Base-by-base conservation (phyloP, 352 stramenopile genomes). In the Nothophytophthora sp. region DNA sequence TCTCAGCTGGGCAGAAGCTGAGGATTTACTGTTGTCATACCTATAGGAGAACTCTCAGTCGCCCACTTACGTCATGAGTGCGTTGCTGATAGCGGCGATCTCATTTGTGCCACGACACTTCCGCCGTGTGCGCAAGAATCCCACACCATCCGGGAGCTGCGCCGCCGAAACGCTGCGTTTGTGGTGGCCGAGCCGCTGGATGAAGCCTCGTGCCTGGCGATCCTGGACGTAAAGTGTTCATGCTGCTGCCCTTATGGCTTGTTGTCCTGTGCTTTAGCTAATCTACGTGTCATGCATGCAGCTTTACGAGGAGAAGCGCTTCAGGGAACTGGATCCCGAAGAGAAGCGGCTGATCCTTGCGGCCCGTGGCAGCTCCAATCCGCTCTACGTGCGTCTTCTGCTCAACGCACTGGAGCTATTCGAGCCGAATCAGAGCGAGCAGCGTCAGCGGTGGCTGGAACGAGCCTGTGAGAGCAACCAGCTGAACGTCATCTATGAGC, bases 141-240 rank as follows among this genome's bases (percentile, higher is more conserved):
- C 2, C 79, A 86, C 42, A 88, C 76, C 0, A 85, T 92, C 18
- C 74, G 77, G 13, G 83, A 94, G 25, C 54, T 94, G n/a, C 69
- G 75, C 20, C 66, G 83, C 3, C 74, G 81, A 4, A 81, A 74
- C 12, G 67, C 81, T 3, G 69, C 44, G 13, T 91, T 90, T 46
- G 41, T 94, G n/a, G 63, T 82, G 5, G 72, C 74, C 5, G 83
- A 94, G 43, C 72, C 83, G 0, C 67, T 94, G 19, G 76, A 91
- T 35, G 75, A 91, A 11, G 15, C 32, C 8, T 72, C 73, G n/a
- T 94, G 81, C n/a, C 63, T 61, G n/a, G 63, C 62, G 11, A 74
- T 92, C 28, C 47, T 92, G 3, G 50, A 80, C 44, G 77, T 88
- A 55, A 35, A 37, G 23, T 18, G 10, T 11, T 12, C 45, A 16